phyloP scores from a whole-genome alignment of 1,139 yeast species.

The Saccharomyces hybrid region DNA sequence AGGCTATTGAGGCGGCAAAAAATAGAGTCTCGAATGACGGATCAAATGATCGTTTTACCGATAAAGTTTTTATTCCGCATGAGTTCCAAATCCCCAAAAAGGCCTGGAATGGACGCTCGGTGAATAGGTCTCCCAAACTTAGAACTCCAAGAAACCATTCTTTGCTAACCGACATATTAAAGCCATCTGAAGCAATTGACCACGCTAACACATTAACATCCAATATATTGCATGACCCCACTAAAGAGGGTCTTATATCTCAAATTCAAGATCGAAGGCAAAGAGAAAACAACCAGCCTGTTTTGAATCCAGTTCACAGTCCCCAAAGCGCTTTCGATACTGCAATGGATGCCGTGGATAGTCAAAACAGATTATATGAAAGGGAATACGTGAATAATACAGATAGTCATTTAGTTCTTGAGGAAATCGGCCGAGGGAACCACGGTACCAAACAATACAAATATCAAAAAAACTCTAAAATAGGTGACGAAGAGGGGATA shows the following conservation, averaged over 20 bases:
- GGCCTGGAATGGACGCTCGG: not conserved
- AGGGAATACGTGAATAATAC: not conserved
- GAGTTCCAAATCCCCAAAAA: slow-evolving; percentile 12
- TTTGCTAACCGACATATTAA: not conserved
- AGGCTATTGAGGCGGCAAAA: slow-evolving; percentile 15
- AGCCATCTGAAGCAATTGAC: not conserved
- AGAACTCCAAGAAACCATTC: not conserved
- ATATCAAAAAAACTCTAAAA: not conserved
- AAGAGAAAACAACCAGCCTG: not conserved
- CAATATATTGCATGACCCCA: not conserved
- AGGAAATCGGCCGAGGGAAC: not conserved
- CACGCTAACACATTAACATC: not conserved
- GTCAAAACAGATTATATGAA: not conserved
- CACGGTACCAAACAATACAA: not conserved
- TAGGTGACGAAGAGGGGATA: not conserved
- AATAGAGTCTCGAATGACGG: slow-evolving; percentile 8
- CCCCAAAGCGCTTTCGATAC: not conserved
- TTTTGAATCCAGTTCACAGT: not conserved
- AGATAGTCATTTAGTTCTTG: slow-evolving; percentile 4
- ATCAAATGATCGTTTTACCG: not conserved
- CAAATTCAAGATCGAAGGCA: not conserved
- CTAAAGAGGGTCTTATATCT: not conserved
- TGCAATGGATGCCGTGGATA: not conserved
- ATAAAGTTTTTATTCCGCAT: slow-evolving; percentile 8
- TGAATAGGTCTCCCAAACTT: not conserved